These are phyloP conservation scores for Psilocybe azurescens DNA, from an alignment of 768 basidiomycete species.

Conservation along the genomic window DNA sequence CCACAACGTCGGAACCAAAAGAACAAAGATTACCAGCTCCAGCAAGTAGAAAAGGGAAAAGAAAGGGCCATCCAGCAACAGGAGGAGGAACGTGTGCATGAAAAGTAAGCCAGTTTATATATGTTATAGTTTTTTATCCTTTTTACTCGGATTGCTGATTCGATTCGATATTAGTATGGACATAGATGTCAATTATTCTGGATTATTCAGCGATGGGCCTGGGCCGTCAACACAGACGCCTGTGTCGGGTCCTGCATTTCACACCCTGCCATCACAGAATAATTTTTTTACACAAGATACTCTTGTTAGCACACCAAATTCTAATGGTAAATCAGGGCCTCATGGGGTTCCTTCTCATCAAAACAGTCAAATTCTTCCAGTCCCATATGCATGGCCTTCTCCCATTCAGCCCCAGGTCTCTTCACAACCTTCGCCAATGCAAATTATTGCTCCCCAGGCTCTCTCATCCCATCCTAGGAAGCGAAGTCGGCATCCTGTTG, in stretches of 20 bases:
- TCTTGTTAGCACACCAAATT: conserved; percentile 6
- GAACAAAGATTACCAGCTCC: too few relatives aligned
- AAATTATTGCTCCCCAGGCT: background rate
- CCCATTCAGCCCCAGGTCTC: background rate
- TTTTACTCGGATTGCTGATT: too few relatives aligned
- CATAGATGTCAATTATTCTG: too few relatives aligned
- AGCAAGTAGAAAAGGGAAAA: background rate
- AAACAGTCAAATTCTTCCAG: background rate
- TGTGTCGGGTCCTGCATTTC: conserved; percentile 3
- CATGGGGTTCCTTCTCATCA: background rate
- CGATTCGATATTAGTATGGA: too few relatives aligned
- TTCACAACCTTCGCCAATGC: background rate
- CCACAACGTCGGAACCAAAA: too few relatives aligned
- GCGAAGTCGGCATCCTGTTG: background rate
- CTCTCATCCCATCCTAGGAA: background rate
- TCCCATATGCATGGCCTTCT: background rate
- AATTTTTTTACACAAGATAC: conserved; percentile 18
- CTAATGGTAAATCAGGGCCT: background rate
- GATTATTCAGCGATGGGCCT: conserved; percentile 1
- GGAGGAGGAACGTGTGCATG: background rate
- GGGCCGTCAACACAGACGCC: conserved; percentile 17
- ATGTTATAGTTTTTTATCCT: too few relatives aligned
- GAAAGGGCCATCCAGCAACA: background rate
- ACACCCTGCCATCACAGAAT: background rate
- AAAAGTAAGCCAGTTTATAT: background rate